Base-by-base conservation (phyloP, 2,329 filamentous ascomycete species). In the Fusarium devonianum region DNA sequence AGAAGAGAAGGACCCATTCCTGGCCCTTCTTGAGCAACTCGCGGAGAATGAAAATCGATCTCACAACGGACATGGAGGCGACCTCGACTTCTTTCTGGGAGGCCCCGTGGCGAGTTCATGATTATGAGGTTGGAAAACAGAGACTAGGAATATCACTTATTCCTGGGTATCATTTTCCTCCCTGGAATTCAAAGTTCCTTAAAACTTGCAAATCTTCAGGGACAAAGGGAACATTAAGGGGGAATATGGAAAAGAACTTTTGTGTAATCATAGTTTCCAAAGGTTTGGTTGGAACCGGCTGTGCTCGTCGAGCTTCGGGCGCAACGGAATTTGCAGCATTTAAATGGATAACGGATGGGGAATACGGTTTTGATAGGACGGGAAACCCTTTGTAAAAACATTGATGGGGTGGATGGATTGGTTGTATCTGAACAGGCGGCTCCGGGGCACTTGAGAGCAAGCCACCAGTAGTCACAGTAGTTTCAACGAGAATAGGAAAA, bases 1-100 rank as follows among this genome's bases (percentile, higher is more conserved):
- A 3, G 80, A 86, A 14, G 89, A 93, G 59, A 92, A 89, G 62
- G 90, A 94, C 65, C 89, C 90, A 0, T 94, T 95, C 66, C 71
- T 94, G 29, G 89, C 83, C 53, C 72, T 94, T 30, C 74, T 94
- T 25, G 90, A 94, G 68, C 89, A 94, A 71, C 77, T 94, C 49
- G 90, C 89, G 0, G 89, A 94, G 70, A 92, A 90, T 63, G 89
- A 93, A 70, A 82, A 88, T 43, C 68, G 69, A 16, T 66, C 72
- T 42, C 78, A 78, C 30, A 77, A 82, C 40, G 88, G 86, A 0
- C 82, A 85, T 8, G 87, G 87, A 10, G 87, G 81, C 58, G 89
- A 93, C 66, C 73, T 94, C 63, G 89, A 93, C 68, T 92, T 90
- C 71, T 92, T 92, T 65, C 73, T 92, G 19, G 69, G 65, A 14